phyloP scores from a whole-genome alignment of 2,329 filamentous ascomycete genomes.

The Ascochyta fabae region DNA sequence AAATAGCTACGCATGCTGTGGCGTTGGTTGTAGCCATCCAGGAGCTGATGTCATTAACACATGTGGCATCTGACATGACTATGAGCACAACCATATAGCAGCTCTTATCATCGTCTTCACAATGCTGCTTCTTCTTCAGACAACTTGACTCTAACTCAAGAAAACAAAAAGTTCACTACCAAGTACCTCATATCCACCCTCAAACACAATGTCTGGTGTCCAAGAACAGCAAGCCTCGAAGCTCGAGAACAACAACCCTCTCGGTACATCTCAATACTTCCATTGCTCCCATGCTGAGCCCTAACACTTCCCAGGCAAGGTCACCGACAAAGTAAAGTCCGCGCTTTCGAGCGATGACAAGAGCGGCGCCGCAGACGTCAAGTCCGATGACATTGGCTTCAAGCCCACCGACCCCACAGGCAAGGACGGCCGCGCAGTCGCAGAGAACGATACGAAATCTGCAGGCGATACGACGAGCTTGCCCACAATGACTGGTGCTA shows the following conservation, averaged over 20 bases:
- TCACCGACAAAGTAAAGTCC: conserved; percentile 9
- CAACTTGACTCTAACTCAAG: neutral
- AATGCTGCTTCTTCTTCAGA: neutral
- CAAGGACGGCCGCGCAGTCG: conserved; percentile 7
- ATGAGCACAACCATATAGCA: neutral
- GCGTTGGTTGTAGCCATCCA: neutral
- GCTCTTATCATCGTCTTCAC: neutral
- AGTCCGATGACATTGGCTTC: conserved; percentile 12
- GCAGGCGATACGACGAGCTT: conserved; percentile 5
- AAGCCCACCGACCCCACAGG: conserved; percentile 2
- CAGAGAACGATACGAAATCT: conserved; percentile 4
- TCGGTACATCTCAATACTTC: neutral
- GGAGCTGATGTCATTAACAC: conserved; percentile 5
- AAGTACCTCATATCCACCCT: neutral
- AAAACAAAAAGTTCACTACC: neutral
- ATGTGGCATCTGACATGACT: conserved; percentile 6
- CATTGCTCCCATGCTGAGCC: neutral
- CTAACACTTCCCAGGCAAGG: neutral
- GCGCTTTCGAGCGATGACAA: neutral
- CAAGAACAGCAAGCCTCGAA: conserved; percentile 10
- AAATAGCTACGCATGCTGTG: neutral
- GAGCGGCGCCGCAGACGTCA: neutral
- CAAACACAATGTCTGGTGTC: neutral
- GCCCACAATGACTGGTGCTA: conserved; percentile 9
- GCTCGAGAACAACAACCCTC: conserved; percentile 9